Base-by-base conservation (phyloP, 345 rosid species). In the Eucalyptus sideroxylon region DNA sequence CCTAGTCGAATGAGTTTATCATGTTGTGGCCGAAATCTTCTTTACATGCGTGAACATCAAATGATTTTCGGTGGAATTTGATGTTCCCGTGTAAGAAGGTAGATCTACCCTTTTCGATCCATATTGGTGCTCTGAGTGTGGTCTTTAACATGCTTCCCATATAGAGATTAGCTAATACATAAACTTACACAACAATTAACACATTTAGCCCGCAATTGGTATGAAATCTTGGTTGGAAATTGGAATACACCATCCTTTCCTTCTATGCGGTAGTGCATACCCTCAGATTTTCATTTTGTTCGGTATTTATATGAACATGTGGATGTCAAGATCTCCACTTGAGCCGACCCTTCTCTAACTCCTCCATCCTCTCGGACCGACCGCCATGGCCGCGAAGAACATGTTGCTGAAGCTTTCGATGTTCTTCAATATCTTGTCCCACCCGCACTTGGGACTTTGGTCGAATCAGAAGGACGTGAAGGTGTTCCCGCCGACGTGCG, bases 401-500 rank as follows among this genome's bases (percentile, higher is more conserved):
- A 31, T 42, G 51, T 45, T 55, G 50, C 87, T 53, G 87, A 82
- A 59, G 42, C 56, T 89, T 69, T 89, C 91, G 26, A 21, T 89
- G 37, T 87, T 89, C 87, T 86, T 96, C 92, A 91, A 91, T 80
- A 95, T 95, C 82, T 93, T 95, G 88, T 92, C 96, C 14, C 89
- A 87, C 81, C 88, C 91, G 13, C 91, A 90, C 80, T 53, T 89
- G 85, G 88, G 89, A 59, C 42, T 77, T 6, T 89, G 92, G 90
- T 53, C 88, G 16, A 37, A 37, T 21, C 72, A 88, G 81, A 80
- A 53, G 40, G n/a, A 4, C 6, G 88, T 90, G 23, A 91, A 51
- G 5, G 89, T 88, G 50, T 92, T 90, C 83, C 97, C 99, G 10
- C 96, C 98, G 4, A 42, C 96, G 10, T 97, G 99, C 91, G 91